Conservation (phyloP, 2,329 filamentous ascomycete genomes). For the Venturia oleaginea region DNA sequence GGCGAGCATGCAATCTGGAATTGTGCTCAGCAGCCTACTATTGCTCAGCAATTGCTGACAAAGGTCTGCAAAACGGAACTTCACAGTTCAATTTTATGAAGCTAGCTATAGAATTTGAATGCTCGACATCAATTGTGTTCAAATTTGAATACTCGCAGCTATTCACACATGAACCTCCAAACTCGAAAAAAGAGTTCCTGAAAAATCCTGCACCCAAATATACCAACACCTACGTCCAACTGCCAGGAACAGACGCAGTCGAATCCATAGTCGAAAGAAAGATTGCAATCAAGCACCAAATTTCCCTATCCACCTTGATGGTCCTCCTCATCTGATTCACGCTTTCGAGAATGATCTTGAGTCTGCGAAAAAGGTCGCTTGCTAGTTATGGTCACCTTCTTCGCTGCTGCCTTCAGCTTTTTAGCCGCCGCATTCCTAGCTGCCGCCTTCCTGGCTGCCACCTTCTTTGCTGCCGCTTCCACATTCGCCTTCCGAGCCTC, state of each 20-base stretch:
- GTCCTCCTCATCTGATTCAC: neutral
- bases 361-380: neutral
- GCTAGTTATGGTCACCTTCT: neutral
- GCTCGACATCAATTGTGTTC: neutral
- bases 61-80: no score
- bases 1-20: neutral
- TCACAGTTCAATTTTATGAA: no score
- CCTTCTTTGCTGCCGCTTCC: neutral
- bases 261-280: neutral
- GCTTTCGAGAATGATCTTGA: neutral
- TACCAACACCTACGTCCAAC: no score
- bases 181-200: neutral
- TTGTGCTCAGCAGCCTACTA: neutral
- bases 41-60: no score
- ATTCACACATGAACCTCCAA: neutral
- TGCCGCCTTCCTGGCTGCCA: no score
- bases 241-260: no score
- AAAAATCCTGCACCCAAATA: no score
- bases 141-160: neutral
- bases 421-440: no score
- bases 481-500: neutral
- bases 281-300: neutral
- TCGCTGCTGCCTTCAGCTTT: neutral
- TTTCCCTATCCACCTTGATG: neutral
- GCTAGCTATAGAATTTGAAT: no score